These are phyloP conservation scores for Chernovozyma aurita DNA, from an alignment of 1,139 yeast genomes.

Conservation along the genomic window DNA sequence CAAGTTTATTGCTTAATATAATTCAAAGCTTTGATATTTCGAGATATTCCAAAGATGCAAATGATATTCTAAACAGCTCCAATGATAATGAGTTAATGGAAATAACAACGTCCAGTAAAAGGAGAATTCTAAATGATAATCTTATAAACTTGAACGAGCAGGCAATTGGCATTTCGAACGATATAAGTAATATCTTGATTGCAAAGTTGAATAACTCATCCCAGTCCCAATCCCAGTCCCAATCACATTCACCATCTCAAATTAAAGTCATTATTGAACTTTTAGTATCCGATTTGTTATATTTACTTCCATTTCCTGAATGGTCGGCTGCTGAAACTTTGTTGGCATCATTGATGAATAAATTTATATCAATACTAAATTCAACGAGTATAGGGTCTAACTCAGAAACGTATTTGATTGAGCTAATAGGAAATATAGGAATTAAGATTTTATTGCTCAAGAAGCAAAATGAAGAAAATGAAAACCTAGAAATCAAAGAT, in stretches of 20 bases:
- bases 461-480: not conserved
- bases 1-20: constrained; percentile 42
- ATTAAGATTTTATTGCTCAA: constrained; percentile 25
- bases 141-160: constrained; percentile 7
- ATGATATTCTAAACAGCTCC: not conserved
- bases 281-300: constrained; percentile 52
- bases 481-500: too few species aligned
- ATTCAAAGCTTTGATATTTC: constrained; percentile 36
- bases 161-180: constrained; percentile 17
- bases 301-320: constrained; percentile 48
- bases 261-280: constrained; percentile 34
- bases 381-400: constrained; percentile 21
- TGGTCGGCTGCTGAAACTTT: constrained; percentile 57
- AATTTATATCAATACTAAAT: constrained; percentile 33
- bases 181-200: constrained; percentile 36
- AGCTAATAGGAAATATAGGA: constrained; percentile 54
- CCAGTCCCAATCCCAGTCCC: too few species aligned
- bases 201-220: constrained; percentile 28
- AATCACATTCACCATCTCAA: too few species aligned
- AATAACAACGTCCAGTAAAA: not conserved
- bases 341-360: constrained; percentile 37
- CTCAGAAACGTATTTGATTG: constrained; percentile 49
- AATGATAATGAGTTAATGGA: constrained; percentile 4
- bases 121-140: constrained; percentile 1
- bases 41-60: constrained; percentile 4